phyloP scores from a whole-genome alignment of 2,329 filamentous ascomycete genomes.

The Phyllosticta capitalensis region DNA sequence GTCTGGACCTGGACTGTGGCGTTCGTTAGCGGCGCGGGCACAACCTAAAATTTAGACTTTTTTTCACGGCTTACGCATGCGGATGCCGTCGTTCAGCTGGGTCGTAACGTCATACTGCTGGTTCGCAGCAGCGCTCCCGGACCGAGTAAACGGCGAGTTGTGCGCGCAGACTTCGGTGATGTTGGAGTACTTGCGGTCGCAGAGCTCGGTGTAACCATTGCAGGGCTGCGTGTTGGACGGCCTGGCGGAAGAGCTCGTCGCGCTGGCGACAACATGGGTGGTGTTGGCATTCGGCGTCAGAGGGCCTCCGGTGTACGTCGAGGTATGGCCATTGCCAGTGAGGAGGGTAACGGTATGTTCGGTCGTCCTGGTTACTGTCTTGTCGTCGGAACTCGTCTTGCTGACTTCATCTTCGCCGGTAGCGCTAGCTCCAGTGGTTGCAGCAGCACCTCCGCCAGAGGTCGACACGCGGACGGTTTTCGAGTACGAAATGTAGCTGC shows the following conservation, averaged over 20 bases:
- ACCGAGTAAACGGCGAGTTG: conserved; percentile 28
- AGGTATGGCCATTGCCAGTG: conserved; percentile 3
- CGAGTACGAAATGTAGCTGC: conserved; percentile 8
- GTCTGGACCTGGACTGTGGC: conserved; percentile 49
- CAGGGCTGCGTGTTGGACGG: conserved; percentile 33
- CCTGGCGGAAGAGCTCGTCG: conserved; percentile 18
- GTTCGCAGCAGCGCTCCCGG: conserved; percentile 28
- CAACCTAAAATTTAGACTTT: background rate
- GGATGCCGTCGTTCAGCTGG: conserved; percentile 32
- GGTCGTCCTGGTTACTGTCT: conserved; percentile 3
- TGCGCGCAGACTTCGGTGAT: conserved; percentile 34
- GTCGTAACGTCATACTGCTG: conserved; percentile 28
- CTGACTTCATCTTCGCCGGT: background rate
- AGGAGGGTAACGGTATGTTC: conserved; percentile 7
- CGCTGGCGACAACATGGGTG: conserved; percentile 17
- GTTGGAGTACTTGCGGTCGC: conserved; percentile 30
- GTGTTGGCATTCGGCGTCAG: conserved; percentile 9
- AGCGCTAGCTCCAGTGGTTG: background rate
- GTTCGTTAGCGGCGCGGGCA: background rate
- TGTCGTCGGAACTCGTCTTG: background rate
- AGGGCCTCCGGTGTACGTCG: conserved; percentile 7
- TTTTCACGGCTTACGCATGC: conserved; percentile 19
- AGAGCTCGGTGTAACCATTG: conserved; percentile 33
- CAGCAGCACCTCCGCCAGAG: background rate
- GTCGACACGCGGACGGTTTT: conserved; percentile 5